Base-by-base conservation (phyloP, 2,329 filamentous ascomycete genomes). In the Trichophyton schoenleinii region DNA sequence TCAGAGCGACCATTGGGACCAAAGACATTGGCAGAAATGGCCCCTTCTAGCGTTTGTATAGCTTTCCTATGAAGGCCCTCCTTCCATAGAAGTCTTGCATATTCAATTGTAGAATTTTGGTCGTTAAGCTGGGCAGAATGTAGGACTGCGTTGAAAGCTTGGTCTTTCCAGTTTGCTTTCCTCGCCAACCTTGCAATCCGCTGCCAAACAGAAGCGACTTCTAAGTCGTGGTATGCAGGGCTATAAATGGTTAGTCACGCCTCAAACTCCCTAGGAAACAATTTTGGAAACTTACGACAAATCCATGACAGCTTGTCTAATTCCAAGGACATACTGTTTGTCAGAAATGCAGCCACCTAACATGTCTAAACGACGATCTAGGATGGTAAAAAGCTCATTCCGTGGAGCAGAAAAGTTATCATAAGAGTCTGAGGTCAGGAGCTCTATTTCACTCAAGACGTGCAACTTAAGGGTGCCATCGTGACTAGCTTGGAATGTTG, bases 1-100 rank as follows among this genome's bases (percentile, higher is more conserved):
- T 72, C 62, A 63, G 71, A 64, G 66, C 71, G 70, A 63, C 79
- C 72, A 58, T 75, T 70, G 8, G 75, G 72, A 64, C 83, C 83
- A 70, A 95, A 91, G n/a, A 86, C 84, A 66, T 91, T 88, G 38
- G 83, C 85, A 55, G 85, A 82, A 65, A 99, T 96, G 22, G 92
- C 91, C 52, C 89, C 86, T 69, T 95, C 87, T 2, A 99, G 79
- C 55, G 87, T 88, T 67, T 95, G 90, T 63, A 99, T 99, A 0
- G 94, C 95, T 74, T 97, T 96, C 63, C 94, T 84, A 70, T 92
- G 90, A 69, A 96, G 88, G 0, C 90, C 89, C 71, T 96, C 91
- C 67, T 88, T 90, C 91, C 94, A 99, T 6, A 97, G 77, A 34
- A 99, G 80, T 63, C 91, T 86, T 1, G 94, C 91, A 71, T 99